Base-by-base conservation (phyloP, 129 eudicot species). In the Heracleum sosnowskyi region DNA sequence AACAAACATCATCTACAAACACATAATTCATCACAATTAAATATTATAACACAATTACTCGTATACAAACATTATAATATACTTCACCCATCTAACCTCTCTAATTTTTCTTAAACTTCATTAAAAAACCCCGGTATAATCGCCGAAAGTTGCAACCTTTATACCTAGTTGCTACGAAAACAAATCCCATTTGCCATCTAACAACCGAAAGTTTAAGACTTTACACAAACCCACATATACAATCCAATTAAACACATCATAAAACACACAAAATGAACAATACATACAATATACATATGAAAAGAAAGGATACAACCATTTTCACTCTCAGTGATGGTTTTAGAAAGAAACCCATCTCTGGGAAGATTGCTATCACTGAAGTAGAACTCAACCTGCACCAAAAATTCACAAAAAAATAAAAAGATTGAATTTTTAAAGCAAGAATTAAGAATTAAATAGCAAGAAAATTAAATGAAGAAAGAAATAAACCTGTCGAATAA, bases 321-420 rank as follows among this genome's bases (percentile, higher is more conserved):
- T 85, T 90, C 90, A 78, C 85, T 88, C 64, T 91, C 96, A 34
- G 79, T 71, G 26, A 94, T 68, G 2, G 96, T 78, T 51, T 85
- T 88, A 35, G 42, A 85, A 51, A 94, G 87, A 83, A 94, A 94
- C 1, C n/a, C 76, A 76, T 94, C 98, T 68, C 90, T 86, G 0
- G 98, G 98, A 77, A 94, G 93, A 84, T 94, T 94, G 77, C 98
- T 94, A 75, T 94, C 97, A 78, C 98, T 88, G 74, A 94, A 91
- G 78, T 94, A 94, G 82, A 94, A 94, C 88, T 91, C 98, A 47
- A 94, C 98, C 98, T 94, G 93, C 81, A 51, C 78, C 28, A 11
- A 47, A 34, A 55, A 33, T 12, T 66, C 4, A 46, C 9, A 28
- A 47, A 40, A 47, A 6, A 60, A 31, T 41, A 1, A 63, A 71